Evolutionary conservation across 2,329 filamentous ascomycete species (phyloP).

Genomic region (Colletotrichum eremochloae): DNA sequence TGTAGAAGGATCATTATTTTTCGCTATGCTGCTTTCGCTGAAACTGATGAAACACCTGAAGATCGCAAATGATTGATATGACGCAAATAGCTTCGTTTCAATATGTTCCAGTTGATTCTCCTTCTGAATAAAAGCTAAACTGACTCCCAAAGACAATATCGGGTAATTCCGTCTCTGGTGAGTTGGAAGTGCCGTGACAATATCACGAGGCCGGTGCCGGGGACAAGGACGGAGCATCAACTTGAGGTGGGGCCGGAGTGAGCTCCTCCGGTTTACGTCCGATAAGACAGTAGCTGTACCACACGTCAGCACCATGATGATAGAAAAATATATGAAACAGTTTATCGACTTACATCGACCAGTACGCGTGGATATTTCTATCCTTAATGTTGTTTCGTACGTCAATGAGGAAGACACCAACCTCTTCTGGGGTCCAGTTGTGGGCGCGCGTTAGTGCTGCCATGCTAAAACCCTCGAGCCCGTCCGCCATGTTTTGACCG

Average conservation of each 20-base stretch:
- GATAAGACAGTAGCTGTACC: background rate
- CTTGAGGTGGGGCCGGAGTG: slow-evolving; percentile 1
- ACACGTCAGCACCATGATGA: background rate
- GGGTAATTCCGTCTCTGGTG: background rate
- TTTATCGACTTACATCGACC: slow-evolving; percentile 47
- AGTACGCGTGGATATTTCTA: slow-evolving; percentile 49
- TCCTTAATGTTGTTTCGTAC: slow-evolving; percentile 49
- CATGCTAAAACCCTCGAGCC: slow-evolving; percentile 48
- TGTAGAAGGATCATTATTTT: background rate
- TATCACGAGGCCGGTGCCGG: background rate
- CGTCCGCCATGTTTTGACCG: slow-evolving; percentile 51
- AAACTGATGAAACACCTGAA: background rate
- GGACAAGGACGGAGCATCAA: background rate
- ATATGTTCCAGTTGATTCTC: rapidly evolving
- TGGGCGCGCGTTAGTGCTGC: slow-evolving; percentile 48
- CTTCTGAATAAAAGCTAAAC: background rate
- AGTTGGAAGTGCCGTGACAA: background rate
- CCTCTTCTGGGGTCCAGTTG: slow-evolving; percentile 49
- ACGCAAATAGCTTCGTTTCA: background rate
- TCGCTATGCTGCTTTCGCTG: background rate
- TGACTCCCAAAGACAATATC: background rate
- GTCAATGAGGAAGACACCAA: slow-evolving; percentile 50
- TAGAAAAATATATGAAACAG: no score
- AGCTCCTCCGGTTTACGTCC: slow-evolving; percentile 10
- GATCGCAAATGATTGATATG: background rate